Evolutionary conservation across 345 rosid genomes (phyloP).

Genomic region (Moricandia moricandioides): DNA sequence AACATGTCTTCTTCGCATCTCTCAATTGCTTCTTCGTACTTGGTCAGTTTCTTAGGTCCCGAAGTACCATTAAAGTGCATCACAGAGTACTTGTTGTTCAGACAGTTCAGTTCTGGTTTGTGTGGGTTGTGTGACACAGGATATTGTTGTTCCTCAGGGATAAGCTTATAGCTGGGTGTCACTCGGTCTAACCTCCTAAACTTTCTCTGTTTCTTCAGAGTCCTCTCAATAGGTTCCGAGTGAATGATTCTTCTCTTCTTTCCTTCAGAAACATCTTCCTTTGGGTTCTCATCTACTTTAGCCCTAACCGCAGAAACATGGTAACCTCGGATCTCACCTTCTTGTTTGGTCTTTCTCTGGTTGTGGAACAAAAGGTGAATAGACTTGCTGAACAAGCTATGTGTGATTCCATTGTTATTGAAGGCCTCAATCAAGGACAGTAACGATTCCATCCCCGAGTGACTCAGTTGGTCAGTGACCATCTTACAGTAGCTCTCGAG

Average conservation of each 20-base stretch:
- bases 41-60: not conserved
- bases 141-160: not conserved
- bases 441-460: not conserved
- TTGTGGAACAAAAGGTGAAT: not conserved
- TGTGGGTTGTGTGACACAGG: not conserved
- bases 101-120: not conserved
- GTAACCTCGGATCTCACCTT: not conserved
- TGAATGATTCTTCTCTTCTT: not conserved
- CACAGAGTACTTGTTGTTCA: not conserved
- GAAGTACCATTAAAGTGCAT: not conserved
- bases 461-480: not conserved
- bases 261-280: not conserved
- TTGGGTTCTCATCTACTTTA: not conserved
- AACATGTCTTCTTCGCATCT: conserved; percentile 13
- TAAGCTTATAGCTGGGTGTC: not conserved
- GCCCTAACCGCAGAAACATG: not conserved
- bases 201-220: not conserved
- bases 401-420: not conserved
- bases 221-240: not conserved
- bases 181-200: not conserved
- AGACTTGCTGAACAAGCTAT: not conserved
- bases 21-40: not conserved
- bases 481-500: not conserved
- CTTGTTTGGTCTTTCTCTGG: not conserved
- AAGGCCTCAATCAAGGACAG: not conserved